Evolutionary conservation across 345 rosid species (phyloP).

Genomic region (Rhodamnia argentea): DNA sequence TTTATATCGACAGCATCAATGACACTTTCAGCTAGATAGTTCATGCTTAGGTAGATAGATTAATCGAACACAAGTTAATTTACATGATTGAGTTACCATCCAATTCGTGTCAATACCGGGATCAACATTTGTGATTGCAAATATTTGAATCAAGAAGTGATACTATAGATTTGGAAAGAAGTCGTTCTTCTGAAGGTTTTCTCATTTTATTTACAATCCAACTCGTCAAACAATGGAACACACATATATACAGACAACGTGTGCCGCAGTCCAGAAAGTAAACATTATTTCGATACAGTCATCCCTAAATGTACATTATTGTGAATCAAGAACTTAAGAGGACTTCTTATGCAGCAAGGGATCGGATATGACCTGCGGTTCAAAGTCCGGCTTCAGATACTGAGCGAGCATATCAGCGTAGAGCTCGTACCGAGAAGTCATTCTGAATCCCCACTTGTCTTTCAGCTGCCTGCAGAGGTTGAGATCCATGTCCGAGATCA

Average conservation of each 20-base stretch:
- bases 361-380: conserved; percentile 70
- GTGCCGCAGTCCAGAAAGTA: not conserved
- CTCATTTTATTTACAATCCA: no score
- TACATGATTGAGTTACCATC: not conserved
- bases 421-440: conserved; percentile 76
- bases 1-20: no score
- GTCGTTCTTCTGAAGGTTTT: no score
- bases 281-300: not conserved
- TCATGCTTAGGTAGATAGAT: not conserved
- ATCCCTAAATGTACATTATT: not conserved
- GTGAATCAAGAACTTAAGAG: conserved; percentile 8
- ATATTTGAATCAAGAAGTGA: not conserved
- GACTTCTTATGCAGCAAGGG: conserved; percentile 59
- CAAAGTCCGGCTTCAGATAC: conserved; percentile 63
- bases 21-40: not conserved
- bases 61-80: not conserved
- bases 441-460: conserved; percentile 92
- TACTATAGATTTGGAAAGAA: no score
- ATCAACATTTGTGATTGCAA: not conserved
- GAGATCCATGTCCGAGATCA: conserved; percentile 84
- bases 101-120: not conserved
- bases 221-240: no score
- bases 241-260: not conserved
- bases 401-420: conserved; percentile 46
- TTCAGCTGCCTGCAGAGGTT: conserved; percentile 87